Base-by-base conservation (phyloP, 371 early-diverging fungal species). In the Mucor velutinosus region DNA sequence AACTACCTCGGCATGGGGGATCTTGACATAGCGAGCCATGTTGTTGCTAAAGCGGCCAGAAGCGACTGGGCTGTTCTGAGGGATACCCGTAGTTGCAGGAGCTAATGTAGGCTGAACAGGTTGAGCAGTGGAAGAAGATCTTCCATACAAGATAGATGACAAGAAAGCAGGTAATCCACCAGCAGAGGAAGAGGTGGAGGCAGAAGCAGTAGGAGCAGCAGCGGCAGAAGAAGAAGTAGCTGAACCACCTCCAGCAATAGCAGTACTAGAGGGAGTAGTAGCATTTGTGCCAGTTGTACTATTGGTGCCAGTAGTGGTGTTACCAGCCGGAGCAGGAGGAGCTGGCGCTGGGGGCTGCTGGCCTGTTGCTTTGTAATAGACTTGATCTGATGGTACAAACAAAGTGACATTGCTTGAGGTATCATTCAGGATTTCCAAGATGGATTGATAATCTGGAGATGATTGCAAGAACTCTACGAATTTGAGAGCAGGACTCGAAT, bases 381-480 rank as follows among this genome's bases (percentile, higher is more conserved):
- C 62, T 45, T 66, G 47, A 59, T 79, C 76, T 4, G 75, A 75
- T 1, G 80, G 80, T 2, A 73, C 72, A 64, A 79, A 79, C 0
- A 79, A 11, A 2, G 80, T 79, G 1, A 70, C 35, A 59, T 76
- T 76, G 15, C 69, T 73, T 0, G 19, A 29, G 12, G 80, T 60
- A 32, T 74, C 64, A 17, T 64, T 60, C 11, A 79, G 43, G 2
- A 79, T 23, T n/a, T 75, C 62, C 47, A 79, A 12, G 4, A 79
- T 63, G 1, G 76, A 68, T 8, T 60, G 59, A 49, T 67, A 74
- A 29, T 76, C 76, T 11, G 66, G 63, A 30, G 74, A 74, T 0
- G 75, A 75, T n/a, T 64, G 61, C 21, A 79, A 45, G 11, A 74
- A 58, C 25, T 73, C 57, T 7, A 71, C 51, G 64, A 79, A 71